phyloP scores from a whole-genome alignment of 768 basidiomycete species.

The Termitomyces sp. region DNA sequence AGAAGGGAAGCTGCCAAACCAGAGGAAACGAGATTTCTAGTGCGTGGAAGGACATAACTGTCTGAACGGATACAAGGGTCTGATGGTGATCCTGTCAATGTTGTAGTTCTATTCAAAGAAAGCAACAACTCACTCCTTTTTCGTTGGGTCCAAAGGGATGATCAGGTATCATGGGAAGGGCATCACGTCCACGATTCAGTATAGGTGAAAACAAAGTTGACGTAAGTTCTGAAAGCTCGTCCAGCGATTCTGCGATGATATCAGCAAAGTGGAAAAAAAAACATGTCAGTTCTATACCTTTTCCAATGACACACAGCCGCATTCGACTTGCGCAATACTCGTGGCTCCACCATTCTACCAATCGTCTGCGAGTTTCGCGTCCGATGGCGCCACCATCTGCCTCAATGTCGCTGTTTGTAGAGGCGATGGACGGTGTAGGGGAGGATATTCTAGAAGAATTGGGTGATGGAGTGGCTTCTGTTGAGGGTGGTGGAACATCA shows the following conservation, averaged over 20 bases:
- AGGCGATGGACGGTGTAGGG: slow-evolving; percentile 54
- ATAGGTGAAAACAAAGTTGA: slow-evolving; percentile 71
- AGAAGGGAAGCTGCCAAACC: slow-evolving; percentile 63
- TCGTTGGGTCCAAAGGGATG: slow-evolving; percentile 74
- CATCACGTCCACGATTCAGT: slow-evolving; percentile 54
- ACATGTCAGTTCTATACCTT: slow-evolving; percentile 49
- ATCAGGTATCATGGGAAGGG: slow-evolving; percentile 61
- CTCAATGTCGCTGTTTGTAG: slow-evolving; percentile 53
- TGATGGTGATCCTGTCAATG: slow-evolving; percentile 25
- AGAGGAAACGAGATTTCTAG: slow-evolving; percentile 82
- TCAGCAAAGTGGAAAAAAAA: too few species aligned
- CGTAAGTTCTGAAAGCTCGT: slow-evolving; percentile 61
- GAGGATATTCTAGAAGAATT: slow-evolving; percentile 54
- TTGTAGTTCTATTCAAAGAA: neutral
- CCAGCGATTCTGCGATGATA: slow-evolving; percentile 57
- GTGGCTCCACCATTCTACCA: slow-evolving; percentile 81
- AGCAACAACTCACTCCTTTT: slow-evolving; percentile 54
- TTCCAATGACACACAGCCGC: slow-evolving; percentile 76
- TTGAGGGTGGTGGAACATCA: slow-evolving; percentile 19
- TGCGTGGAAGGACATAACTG: slow-evolving; percentile 82
- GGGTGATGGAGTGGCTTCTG: slow-evolving; percentile 38
- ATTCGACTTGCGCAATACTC: slow-evolving; percentile 84
- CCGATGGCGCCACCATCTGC: slow-evolving; percentile 77
- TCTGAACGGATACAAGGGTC: slow-evolving; percentile 84
- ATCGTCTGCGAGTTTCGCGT: slow-evolving; percentile 70